Evolutionary conservation across 2,329 filamentous ascomycete genomes (phyloP).

Genomic region (Fusarium pseudonygamai): DNA sequence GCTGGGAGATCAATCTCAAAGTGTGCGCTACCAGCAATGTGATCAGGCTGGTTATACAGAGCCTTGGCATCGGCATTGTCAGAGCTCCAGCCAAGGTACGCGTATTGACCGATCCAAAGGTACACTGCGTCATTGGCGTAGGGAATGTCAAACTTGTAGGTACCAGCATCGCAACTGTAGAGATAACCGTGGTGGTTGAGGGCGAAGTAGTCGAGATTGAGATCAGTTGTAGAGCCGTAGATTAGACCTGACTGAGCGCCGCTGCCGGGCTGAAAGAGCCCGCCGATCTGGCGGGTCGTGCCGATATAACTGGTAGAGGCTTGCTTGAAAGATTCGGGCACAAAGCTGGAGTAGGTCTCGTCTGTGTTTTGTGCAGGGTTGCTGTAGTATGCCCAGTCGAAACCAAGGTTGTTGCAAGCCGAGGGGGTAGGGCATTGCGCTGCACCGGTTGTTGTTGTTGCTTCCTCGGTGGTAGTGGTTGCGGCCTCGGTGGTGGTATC

Average conservation of each 20-base stretch:
- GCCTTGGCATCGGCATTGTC: neutral
- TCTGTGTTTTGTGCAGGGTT: constrained; percentile 2
- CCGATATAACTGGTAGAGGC: accelerated
- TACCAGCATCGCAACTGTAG: neutral
- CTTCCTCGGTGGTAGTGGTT: neutral
- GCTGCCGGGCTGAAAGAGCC: neutral
- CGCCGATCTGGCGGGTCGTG: neutral
- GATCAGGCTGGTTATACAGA: constrained; percentile 1
- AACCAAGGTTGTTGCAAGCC: neutral
- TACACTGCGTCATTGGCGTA: constrained; percentile 5
- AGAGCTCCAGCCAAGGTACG: neutral
- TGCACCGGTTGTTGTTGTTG: neutral
- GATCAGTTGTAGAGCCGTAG: neutral
- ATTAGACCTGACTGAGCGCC: accelerated
- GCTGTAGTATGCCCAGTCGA: constrained; percentile 10
- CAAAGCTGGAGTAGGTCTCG: constrained; percentile 1
- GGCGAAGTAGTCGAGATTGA: neutral
- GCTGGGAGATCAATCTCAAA: accelerated
- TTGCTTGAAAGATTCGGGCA: neutral
- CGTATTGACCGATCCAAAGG: neutral
- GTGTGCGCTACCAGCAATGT: neutral
- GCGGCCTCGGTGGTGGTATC: neutral
- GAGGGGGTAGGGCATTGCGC: neutral
- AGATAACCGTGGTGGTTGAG: constrained; percentile 2
- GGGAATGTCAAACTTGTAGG: constrained; percentile 3